phyloP scores from a whole-genome alignment of 2,329 filamentous ascomycete genomes.

The Phaeosphaeria sp. region DNA sequence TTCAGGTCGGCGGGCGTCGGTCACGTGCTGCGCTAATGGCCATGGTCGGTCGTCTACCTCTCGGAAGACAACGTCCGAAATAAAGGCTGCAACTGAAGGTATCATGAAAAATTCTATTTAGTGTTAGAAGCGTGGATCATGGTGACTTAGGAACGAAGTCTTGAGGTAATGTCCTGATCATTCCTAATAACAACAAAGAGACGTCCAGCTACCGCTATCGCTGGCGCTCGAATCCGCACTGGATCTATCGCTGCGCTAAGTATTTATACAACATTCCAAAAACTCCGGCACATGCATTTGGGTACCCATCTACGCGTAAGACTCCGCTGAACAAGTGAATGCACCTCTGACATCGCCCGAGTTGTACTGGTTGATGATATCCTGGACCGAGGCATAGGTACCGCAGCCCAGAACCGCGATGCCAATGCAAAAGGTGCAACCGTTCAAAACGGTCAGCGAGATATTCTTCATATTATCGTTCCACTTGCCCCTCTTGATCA shows the following conservation, averaged over 20 bases:
- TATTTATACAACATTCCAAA: conserved; percentile 1
- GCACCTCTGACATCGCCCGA: conserved; percentile 46
- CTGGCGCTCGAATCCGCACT: not conserved
- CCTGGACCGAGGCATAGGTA: conserved; percentile 54
- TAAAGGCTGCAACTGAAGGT: not conserved
- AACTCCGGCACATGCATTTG: not conserved
- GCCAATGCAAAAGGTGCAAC: conserved; percentile 37
- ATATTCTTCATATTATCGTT: conserved; percentile 43
- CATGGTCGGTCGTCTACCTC: not conserved
- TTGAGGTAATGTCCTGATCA: not conserved
- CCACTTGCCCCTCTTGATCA: conserved; percentile 55
- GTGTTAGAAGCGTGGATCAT: not conserved
- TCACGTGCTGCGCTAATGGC: not conserved
- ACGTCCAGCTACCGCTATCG: conserved; percentile 10
- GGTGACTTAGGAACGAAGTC: not conserved
- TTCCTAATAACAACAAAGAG: not conserved
- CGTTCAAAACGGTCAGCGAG: conserved; percentile 35
- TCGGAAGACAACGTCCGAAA: not conserved
- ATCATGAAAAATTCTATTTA: not conserved
- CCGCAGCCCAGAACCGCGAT: conserved; percentile 47
- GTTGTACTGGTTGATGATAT: conserved; percentile 52
- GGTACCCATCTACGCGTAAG: conserved; percentile 34
- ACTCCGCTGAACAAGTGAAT: conserved; percentile 49
- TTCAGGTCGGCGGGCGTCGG: not conserved
- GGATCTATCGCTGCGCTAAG: not conserved